A percentile compares a stretch with the other conserved stretches of the same genome.
Conservation (phyloP, 352 stramenopile genomes). For the Thraustochytrium sp. region DNA sequence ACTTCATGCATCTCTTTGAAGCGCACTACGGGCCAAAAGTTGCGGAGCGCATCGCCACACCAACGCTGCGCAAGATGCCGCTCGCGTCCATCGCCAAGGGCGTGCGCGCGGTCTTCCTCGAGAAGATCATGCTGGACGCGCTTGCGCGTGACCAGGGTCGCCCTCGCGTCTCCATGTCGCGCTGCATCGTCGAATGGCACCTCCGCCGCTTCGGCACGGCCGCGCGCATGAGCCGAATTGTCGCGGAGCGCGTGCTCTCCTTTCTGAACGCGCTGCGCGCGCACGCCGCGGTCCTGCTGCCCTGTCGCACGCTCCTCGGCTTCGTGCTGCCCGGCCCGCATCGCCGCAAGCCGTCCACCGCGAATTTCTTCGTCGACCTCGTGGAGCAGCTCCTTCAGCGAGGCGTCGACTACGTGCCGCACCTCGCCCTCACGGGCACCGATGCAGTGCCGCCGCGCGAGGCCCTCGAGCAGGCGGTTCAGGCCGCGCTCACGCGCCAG, state of each 20-base stretch:
- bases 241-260: constrained; percentile 5
- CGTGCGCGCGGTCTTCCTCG: background rate
- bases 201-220: background rate
- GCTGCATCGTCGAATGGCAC: constrained; percentile 25
- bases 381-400: background rate
- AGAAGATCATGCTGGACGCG: constrained; percentile 22
- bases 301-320: background rate
- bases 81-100: background rate
- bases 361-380: background rate
- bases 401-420: background rate
- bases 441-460: background rate
- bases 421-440: background rate
- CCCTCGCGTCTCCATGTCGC: background rate
- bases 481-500: background rate
- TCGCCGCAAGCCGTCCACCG: background rate
- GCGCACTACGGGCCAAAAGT: background rate
- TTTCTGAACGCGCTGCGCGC: constrained; percentile 14
- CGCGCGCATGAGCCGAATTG: background rate
- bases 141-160: background rate
- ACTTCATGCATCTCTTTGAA: background rate
- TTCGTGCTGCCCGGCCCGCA: background rate
- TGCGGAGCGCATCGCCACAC: background rate
- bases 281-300: background rate
- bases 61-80: background rate
- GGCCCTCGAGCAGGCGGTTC: background rate